These are phyloP conservation scores for Coprinellus aureogranulatus DNA, from an alignment of 768 basidiomycete genomes.

Conservation along the genomic window DNA sequence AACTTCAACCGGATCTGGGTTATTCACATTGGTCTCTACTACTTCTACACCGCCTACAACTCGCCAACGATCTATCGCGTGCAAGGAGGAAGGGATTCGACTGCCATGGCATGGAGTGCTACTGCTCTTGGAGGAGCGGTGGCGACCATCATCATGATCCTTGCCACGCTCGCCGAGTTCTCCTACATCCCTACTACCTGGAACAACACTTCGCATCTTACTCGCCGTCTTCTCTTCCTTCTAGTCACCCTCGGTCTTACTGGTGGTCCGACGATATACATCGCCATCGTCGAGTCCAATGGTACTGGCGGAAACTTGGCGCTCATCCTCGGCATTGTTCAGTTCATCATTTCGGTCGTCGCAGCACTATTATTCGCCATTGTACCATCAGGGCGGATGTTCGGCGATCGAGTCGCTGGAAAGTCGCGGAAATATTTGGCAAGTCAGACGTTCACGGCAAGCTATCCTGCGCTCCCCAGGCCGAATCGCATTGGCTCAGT, in stretches of 20 bases:
- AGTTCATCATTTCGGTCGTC: slow-evolving; percentile 89
- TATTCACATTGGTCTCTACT: slow-evolving; percentile 91
- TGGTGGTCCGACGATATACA: slow-evolving; percentile 90
- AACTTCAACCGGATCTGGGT: slow-evolving; percentile 99
- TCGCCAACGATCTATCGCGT: slow-evolving; percentile 80
- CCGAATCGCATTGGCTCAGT: slow-evolving; percentile 76
- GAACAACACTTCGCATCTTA: slow-evolving; percentile 97
- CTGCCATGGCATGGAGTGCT: slow-evolving; percentile 90
- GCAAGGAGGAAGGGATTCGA: slow-evolving; percentile 47
- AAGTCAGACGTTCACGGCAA: slow-evolving; percentile 96
- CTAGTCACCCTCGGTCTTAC: slow-evolving; percentile 88
- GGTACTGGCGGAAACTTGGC: slow-evolving; percentile 68
- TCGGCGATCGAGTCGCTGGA: slow-evolving; percentile 94
- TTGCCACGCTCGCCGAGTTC: slow-evolving; percentile 91
- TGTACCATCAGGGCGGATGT: slow-evolving; percentile 97
- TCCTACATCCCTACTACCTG: slow-evolving; percentile 97
- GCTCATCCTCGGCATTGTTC: slow-evolving; percentile 91
- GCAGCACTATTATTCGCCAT: slow-evolving; percentile 86
- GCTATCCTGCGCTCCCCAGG: slow-evolving; percentile 71
- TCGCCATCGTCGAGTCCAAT: slow-evolving; percentile 78
- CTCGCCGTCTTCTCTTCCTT: slow-evolving; percentile 87
- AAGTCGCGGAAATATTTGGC: slow-evolving; percentile 97
- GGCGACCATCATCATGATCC: slow-evolving; percentile 94
- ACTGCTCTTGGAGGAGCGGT: slow-evolving; percentile 94
- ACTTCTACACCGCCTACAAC: slow-evolving; percentile 95